Evolutionary conservation across 768 basidiomycete species (phyloP).

Genomic region (Krasilnikovozyma curviuscula): DNA sequence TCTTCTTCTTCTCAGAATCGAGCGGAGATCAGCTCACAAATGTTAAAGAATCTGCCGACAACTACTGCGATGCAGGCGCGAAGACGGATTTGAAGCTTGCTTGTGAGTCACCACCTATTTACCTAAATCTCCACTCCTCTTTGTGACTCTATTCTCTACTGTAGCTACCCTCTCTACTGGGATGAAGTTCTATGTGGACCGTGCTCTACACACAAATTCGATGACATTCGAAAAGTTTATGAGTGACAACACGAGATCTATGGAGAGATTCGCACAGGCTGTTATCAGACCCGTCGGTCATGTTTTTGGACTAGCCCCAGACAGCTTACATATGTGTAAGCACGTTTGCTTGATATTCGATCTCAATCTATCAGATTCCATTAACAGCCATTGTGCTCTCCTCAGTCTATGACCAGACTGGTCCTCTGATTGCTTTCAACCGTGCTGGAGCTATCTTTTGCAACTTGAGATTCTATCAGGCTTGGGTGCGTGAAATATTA

Average conservation of each 20-base stretch:
- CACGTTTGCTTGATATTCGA: conserved; percentile 36
- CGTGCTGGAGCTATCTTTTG: background rate
- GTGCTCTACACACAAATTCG: background rate
- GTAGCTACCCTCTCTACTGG: conserved; percentile 5
- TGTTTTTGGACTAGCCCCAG: background rate
- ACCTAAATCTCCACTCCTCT: no score
- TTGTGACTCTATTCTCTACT: no score
- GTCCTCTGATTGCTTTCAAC: conserved; percentile 84
- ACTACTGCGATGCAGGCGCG: conserved; percentile 24
- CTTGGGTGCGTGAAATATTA: background rate
- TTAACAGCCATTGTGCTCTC: no score
- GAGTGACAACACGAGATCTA: conserved; percentile 21
- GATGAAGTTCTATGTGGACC: background rate
- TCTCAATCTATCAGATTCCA: conserved; percentile 74
- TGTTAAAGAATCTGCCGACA: conserved; percentile 26
- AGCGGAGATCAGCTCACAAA: conserved; percentile 22
- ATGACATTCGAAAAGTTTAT: conserved; percentile 42
- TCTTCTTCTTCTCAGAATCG: conserved; percentile 21
- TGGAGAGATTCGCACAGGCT: background rate
- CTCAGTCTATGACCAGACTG: conserved; percentile 60
- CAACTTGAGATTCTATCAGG: conserved; percentile 7
- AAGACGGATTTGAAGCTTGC: conserved; percentile 18
- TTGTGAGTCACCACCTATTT: conserved; percentile 1
- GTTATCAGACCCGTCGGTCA: background rate
- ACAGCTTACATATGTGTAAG: background rate